These are phyloP conservation scores for Alternaria ethzedia DNA, from an alignment of 2,329 filamentous ascomycete species.

Conservation along the genomic window DNA sequence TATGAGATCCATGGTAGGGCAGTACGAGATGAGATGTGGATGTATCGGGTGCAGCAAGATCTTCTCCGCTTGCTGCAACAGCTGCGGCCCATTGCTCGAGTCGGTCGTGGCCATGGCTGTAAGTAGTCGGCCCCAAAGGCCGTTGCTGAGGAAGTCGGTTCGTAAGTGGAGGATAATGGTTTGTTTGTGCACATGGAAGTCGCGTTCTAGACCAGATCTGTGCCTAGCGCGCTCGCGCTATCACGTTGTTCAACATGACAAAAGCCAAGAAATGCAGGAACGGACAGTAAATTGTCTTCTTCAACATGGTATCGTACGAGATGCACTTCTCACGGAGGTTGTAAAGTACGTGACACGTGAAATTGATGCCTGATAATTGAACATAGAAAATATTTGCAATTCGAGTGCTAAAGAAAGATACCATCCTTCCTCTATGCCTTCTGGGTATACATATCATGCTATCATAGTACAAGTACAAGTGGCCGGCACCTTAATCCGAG, in stretches of 20 bases:
- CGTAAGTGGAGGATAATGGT: constrained; percentile 7
- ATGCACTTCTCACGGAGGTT: background rate
- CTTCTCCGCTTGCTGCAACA: constrained; percentile 51
- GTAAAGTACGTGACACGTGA: background rate
- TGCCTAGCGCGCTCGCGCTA: constrained; percentile 33
- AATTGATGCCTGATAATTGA: background rate
- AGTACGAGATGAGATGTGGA: constrained; percentile 71
- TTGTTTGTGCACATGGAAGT: constrained; percentile 17
- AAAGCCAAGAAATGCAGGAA: background rate
- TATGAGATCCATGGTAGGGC: constrained; percentile 85
- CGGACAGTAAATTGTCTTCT: background rate
- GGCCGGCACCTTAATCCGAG: constrained; percentile 6
- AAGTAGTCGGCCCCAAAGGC: constrained; percentile 8
- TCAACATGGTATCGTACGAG: background rate
- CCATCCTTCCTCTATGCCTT: constrained; percentile 3
- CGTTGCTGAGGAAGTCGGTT: constrained; percentile 6
- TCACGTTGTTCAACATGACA: constrained; percentile 26
- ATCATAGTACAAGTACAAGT: constrained; percentile 23
- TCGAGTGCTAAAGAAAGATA: constrained; percentile 7
- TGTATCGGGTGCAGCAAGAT: constrained; percentile 57
- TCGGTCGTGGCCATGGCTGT: constrained; percentile 12
- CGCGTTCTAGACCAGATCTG: constrained; percentile 23
- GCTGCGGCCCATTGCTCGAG: constrained; percentile 12
- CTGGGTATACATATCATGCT: constrained; percentile 21
- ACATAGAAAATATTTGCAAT: background rate